A percentile compares a stretch with the other conserved stretches of the same genome.
These are phyloP conservation scores for Vitis riparia DNA, from an alignment of 164 flowering plant species.

Conservation along the genomic window DNA sequence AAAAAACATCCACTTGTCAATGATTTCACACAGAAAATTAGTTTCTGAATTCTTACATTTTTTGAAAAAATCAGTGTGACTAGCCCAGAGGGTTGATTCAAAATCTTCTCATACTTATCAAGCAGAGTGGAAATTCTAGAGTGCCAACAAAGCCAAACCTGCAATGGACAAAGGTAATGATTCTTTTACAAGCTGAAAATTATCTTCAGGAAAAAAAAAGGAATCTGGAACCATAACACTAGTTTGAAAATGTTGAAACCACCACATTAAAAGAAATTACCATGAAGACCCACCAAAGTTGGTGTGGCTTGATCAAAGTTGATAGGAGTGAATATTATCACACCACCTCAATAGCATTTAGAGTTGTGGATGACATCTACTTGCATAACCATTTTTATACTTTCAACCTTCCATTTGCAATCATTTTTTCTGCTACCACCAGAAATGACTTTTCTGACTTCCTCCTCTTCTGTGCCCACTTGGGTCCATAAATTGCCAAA, in stretches of 20 bases:
- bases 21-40: background rate
- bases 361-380: background rate
- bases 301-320: background rate
- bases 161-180: background rate
- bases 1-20: background rate
- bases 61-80: background rate
- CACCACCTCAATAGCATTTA: background rate
- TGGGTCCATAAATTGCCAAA: conserved; percentile 90
- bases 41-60: background rate
- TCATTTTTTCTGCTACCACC: background rate
- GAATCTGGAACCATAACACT: background rate
- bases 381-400: no score
- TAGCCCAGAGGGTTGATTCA: background rate
- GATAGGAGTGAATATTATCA: background rate
- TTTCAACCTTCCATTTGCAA: background rate
- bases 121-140: background rate
- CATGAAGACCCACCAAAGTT: background rate
- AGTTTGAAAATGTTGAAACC: background rate
- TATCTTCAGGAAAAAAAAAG: background rate
- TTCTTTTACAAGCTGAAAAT: background rate
- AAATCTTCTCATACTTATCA: background rate
- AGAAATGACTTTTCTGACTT: conserved; percentile 21
- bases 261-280: background rate
- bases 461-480: conserved; percentile 80
- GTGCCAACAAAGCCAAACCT: conserved; percentile 2